phyloP scores from a whole-genome alignment of 345 rosid species.

The Dipteronia sinensis region DNA sequence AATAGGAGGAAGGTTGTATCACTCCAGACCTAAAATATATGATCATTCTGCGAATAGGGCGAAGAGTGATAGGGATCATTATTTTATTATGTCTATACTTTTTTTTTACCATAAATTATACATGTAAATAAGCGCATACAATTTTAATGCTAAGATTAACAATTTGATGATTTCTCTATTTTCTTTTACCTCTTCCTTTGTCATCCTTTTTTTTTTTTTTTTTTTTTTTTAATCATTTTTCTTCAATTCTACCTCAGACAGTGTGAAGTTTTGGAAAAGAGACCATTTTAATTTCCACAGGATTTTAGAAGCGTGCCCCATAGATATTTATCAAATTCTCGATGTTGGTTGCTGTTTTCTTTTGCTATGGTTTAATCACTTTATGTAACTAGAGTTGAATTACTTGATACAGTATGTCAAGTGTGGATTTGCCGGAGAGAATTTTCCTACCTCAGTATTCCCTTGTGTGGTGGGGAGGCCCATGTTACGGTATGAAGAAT shows the following conservation, averaged over 20 bases:
- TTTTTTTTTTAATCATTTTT: too few relatives aligned
- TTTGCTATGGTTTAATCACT: neutral
- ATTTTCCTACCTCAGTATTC: constrained; percentile 93
- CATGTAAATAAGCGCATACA: neutral
- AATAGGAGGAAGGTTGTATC: too few relatives aligned
- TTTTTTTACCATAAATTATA: neutral
- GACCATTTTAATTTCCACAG: too few relatives aligned
- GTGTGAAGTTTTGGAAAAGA: too few relatives aligned
- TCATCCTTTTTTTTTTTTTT: too few relatives aligned
- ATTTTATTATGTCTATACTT: neutral
- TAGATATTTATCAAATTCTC: neutral
- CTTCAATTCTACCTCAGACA: too few relatives aligned
- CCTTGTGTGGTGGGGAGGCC: constrained; percentile 97
- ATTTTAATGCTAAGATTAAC: neutral
- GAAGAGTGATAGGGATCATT: neutral
- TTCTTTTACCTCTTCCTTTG: too few relatives aligned
- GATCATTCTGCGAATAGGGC: neutral
- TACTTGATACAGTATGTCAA: constrained; percentile 77
- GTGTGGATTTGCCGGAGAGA: constrained; percentile 98
- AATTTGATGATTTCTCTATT: too few relatives aligned
- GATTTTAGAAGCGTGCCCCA: neutral
- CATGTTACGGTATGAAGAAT: constrained; percentile 87
- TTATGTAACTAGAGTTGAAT: constrained; percentile 21
- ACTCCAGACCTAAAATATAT: neutral
- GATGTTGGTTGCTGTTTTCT: neutral